Conservation (phyloP, 768 basidiomycete species). For the Hypholoma fasciculare region DNA sequence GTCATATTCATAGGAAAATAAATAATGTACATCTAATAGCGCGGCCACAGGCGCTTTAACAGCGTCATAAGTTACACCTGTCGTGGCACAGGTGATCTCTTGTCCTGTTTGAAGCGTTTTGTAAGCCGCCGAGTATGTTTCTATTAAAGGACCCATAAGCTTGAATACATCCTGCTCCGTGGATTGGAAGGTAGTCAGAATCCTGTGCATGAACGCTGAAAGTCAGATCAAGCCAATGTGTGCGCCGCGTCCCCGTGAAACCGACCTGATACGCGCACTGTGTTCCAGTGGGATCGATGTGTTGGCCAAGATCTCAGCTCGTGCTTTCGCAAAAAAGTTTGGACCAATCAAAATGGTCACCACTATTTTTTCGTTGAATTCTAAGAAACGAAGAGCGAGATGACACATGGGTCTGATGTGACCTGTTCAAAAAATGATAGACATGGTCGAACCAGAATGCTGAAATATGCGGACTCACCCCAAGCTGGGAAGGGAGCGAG, state of each 20-base stretch:
- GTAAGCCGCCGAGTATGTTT: background rate
- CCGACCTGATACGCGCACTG: background rate
- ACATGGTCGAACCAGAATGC: too few species aligned
- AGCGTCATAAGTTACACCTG: conserved; percentile 4
- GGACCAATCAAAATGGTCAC: background rate
- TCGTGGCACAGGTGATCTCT: conserved; percentile 5
- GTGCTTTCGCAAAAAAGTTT: background rate
- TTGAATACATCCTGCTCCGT: background rate
- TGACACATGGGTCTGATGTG: background rate
- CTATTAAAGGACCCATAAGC: background rate
- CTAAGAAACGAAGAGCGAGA: background rate
- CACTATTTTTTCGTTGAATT: background rate
- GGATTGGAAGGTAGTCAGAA: background rate
- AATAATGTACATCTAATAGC: conserved; percentile 5
- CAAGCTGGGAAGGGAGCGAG: too few species aligned
- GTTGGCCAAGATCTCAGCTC: background rate
- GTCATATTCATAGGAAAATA: background rate
- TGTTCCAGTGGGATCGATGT: background rate
- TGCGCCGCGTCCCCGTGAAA: background rate
- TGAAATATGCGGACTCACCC: too few species aligned
- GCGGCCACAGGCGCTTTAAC: conserved; percentile 5
- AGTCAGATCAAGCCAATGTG: background rate
- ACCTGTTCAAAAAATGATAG: background rate
- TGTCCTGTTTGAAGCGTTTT: background rate
- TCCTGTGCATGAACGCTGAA: background rate